Evolutionary conservation across 1,284 basidiomycete genomes (phyloP), one percentile per base, ranked within the genome.

Genomic region (Porphyrellus sp.): DNA sequence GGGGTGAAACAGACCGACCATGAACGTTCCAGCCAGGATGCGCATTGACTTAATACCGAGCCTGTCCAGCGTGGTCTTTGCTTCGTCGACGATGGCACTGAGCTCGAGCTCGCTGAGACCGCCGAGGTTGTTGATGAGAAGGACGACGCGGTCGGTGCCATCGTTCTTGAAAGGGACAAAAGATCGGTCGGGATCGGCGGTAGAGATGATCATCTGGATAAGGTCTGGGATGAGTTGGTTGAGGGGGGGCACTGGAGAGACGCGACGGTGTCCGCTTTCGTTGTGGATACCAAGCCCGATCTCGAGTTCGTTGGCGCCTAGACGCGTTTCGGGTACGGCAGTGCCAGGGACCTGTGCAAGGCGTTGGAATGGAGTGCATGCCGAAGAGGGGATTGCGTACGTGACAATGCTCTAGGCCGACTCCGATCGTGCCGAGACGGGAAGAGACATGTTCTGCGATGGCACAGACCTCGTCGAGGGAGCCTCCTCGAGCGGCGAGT

Each of bases 221-320:
- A 98, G 79, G 58, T 82, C 74, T 31, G 81, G 78, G 50, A 95
- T 75, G 44, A 97, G 82, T 56, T 87, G 75, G 3, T 79, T 74
- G 40, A 92, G 77, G 8, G 83, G 77, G 0, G 89, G 86, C 5
- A 87, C 76, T 20, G 86, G 89, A 5, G 82, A 86, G 46, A 92
- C 65, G 30, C 86, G 85, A 49, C 75, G 76, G 62, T 85, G 77
- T 11, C 94, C 95, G 25, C 86, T 80, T 71, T 98, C 94, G 67
- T 98, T 98, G 75, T 98, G 93, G 57, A 96, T 95, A 18, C 90
- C 90, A 77, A 90, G 78, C 12, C 94, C 93, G 51, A 95, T 86
- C 69, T 95, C 92, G 48, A 93, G 82, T 70, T 94, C 90, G 37
- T 79, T 72, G 4, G 71, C 64, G 8, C 74, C 73, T 8, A 95